Conservation (phyloP, 1,139 yeast genomes). For the Yamadazyma dushanensis region DNA sequence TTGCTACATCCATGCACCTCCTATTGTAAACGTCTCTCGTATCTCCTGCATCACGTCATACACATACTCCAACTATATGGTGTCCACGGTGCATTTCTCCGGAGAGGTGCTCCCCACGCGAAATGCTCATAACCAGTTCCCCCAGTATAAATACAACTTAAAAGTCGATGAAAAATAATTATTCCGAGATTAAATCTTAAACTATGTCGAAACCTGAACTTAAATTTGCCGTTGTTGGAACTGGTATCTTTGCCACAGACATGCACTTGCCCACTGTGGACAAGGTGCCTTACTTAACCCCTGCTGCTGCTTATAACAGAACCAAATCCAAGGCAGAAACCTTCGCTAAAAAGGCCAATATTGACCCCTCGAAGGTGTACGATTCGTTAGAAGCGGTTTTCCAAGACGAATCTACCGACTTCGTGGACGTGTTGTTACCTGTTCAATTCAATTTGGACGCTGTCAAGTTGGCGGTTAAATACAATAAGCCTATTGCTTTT, state of each 20-base stretch:
- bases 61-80: too few species aligned
- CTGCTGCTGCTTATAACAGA: slow-evolving; percentile 72
- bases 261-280: slow-evolving; percentile 76
- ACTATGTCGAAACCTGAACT: slow-evolving; percentile 7
- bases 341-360: slow-evolving; percentile 67
- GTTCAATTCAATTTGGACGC: slow-evolving; percentile 73
- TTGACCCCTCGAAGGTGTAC: slow-evolving; percentile 54
- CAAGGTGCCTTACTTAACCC: slow-evolving; percentile 33
- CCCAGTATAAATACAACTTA: too few species aligned
- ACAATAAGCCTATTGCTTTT: slow-evolving; percentile 73
- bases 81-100: too few species aligned
- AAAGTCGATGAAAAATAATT: background rate
- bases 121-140: too few species aligned
- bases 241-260: slow-evolving; percentile 89
- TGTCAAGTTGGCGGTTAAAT: slow-evolving; percentile 63
- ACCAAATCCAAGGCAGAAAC: slow-evolving; percentile 77
- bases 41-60: too few species aligned
- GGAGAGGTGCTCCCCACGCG: too few species aligned
- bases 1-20: too few species aligned
- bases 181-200: slow-evolving; percentile 1
- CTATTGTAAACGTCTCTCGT: too few species aligned
- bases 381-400: slow-evolving; percentile 66
- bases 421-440: slow-evolving; percentile 83
- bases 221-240: slow-evolving; percentile 74
- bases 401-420: slow-evolving; percentile 62